A percentile compares a stretch with the other conserved stretches of the same genome.
Conservation (phyloP, 73 alveolate genomes). For the Breviolum minutum region DNA sequence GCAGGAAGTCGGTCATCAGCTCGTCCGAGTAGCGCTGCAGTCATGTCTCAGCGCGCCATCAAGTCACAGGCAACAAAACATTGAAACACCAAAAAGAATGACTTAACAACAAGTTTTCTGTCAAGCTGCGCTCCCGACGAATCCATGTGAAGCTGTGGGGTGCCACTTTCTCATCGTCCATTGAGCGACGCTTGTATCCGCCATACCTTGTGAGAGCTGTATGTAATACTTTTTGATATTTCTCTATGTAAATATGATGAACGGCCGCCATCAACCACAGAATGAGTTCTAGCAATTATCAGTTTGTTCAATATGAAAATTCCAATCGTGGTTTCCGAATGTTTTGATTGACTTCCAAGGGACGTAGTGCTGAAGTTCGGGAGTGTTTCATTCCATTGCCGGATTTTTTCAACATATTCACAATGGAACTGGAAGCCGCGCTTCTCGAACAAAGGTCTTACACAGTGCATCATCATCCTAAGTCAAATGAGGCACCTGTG, state of each 20-base stretch:
- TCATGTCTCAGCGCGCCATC: neutral
- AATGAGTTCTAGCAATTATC: neutral
- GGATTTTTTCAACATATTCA: neutral
- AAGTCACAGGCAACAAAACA: neutral
- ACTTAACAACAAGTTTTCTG: neutral
- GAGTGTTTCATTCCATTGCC: neutral
- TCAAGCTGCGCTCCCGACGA: neutral
- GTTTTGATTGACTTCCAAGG: too few relatives aligned
- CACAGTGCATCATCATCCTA: neutral
- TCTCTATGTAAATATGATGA: too few relatives aligned
- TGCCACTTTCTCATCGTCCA: neutral
- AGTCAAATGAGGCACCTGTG: too few relatives aligned
- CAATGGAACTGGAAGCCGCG: neutral
- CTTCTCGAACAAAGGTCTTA: neutral
- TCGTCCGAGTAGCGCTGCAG: neutral
- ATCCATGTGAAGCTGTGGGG: neutral
- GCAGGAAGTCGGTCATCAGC: neutral
- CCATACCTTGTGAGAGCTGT: neutral
- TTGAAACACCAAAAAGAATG: too few relatives aligned
- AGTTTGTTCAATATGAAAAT: neutral
- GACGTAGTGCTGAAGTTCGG: neutral
- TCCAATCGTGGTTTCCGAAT: neutral
- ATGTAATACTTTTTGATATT: too few relatives aligned
- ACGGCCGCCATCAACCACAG: neutral
- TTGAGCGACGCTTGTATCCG: neutral